phyloP scores from a whole-genome alignment of 2,329 filamentous ascomycete genomes.

The Ascochyta clinopodiicola region DNA sequence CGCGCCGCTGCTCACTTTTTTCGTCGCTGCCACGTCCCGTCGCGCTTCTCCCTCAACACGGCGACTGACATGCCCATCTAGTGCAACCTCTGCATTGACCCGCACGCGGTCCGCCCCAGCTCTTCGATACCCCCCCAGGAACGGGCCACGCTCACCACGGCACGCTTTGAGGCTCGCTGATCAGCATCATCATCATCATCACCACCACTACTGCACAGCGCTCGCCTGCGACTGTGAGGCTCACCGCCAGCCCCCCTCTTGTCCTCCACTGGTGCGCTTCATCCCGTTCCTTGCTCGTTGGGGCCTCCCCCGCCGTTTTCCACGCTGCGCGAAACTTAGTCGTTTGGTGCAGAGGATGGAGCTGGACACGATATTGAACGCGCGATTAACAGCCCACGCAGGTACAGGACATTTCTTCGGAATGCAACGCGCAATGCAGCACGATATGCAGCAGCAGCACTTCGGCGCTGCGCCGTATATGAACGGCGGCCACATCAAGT shows the following conservation, averaged over 20 bases:
- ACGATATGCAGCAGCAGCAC: conserved; percentile 51
- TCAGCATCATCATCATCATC: conserved; percentile 26
- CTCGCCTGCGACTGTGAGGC: conserved; percentile 34
- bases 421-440: conserved; percentile 53
- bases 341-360: conserved; percentile 41
- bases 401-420: conserved; percentile 45
- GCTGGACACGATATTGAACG: conserved; percentile 52
- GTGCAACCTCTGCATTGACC: conserved; percentile 50
- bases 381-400: conserved; percentile 50
- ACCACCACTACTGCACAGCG: conserved; percentile 13
- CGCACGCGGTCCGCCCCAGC: conserved; percentile 44
- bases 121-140: conserved; percentile 32
- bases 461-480: conserved; percentile 57
- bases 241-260: conserved; percentile 29
- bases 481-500: conserved; percentile 59
- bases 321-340: conserved; percentile 27
- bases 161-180: conserved; percentile 27
- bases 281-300: conserved; percentile 36
- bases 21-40: conserved; percentile 18
- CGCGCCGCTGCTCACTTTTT: conserved; percentile 26
- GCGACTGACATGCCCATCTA: conserved; percentile 42
- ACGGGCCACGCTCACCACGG: conserved; percentile 39
- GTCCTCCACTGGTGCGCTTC: conserved; percentile 40
- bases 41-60: conserved; percentile 23
- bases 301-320: conserved; percentile 20